Evolutionary conservation across 2,329 filamentous ascomycete species (phyloP).

Genomic region (Epichloe typhina): DNA sequence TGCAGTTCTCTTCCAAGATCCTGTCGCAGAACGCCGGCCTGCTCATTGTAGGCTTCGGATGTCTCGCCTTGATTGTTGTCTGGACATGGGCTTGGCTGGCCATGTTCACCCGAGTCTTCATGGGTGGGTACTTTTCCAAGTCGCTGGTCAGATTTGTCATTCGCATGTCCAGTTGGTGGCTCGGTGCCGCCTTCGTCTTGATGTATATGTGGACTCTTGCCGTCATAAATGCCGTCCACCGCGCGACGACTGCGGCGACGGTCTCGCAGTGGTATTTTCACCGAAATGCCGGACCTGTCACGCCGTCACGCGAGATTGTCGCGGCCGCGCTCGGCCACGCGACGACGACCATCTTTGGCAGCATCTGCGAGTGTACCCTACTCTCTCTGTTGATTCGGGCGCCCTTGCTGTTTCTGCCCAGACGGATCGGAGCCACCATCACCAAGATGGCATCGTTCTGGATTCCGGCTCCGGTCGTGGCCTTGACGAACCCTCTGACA

Average conservation of each 20-base stretch:
- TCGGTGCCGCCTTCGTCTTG: slow-evolving; percentile 81
- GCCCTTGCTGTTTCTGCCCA: slow-evolving; percentile 72
- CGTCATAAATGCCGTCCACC: slow-evolving; percentile 76
- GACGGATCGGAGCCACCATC: slow-evolving; percentile 50
- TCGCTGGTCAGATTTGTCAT: slow-evolving; percentile 58
- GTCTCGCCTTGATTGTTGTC: slow-evolving; percentile 59
- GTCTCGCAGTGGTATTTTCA: slow-evolving; percentile 99
- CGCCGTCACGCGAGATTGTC: slow-evolving; percentile 70
- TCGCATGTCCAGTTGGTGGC: slow-evolving; percentile 82
- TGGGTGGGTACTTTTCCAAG: slow-evolving; percentile 72
- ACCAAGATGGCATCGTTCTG: slow-evolving; percentile 66
- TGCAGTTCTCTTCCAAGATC: slow-evolving; percentile 86
- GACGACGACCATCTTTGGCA: slow-evolving; percentile 76
- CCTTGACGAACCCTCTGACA: slow-evolving; percentile 80
- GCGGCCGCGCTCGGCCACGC: slow-evolving; percentile 72
- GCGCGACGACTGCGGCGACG: slow-evolving; percentile 82
- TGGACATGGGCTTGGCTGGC: slow-evolving; percentile 96
- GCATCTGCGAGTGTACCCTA: slow-evolving; percentile 78
- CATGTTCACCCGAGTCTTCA: slow-evolving; percentile 93
- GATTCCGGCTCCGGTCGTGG: slow-evolving; percentile 72
- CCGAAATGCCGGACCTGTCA: slow-evolving; percentile 64
- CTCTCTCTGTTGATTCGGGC: slow-evolving; percentile 69
- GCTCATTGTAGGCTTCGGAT: slow-evolving; percentile 68
- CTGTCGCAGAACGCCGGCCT: slow-evolving; percentile 74
- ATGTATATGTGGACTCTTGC: slow-evolving; percentile 93